Conservation (phyloP, 2,329 filamentous ascomycete species). For the Xenosphaeropsis pyriputrescens region DNA sequence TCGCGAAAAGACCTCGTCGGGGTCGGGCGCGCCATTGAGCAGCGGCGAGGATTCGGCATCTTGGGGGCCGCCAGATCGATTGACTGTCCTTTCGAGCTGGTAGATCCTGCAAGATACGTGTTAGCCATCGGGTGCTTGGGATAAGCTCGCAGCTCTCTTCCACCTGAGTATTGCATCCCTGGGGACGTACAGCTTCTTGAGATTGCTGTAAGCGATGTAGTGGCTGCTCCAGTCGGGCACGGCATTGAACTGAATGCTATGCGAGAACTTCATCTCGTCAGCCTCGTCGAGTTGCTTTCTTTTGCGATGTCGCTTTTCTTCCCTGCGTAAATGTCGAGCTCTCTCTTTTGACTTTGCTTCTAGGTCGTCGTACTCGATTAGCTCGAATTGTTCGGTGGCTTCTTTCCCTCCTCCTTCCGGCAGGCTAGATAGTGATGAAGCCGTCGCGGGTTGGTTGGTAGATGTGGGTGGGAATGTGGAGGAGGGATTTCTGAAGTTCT, state of each 20-base stretch:
- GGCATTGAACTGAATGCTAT: conserved; percentile 98
- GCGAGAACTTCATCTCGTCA: conserved; percentile 98
- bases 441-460: conserved; percentile 1
- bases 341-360: conserved; percentile 3
- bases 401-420: conserved; percentile 8
- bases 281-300: conserved; percentile 54
- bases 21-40: conserved; percentile 52
- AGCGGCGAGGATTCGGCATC: conserved; percentile 81
- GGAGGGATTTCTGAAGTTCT: conserved; percentile 1
- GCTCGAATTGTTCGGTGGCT: conserved; percentile 15
- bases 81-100: conserved; percentile 72
- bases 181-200: conserved; percentile 80
- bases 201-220: conserved; percentile 96
- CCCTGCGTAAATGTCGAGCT: conserved; percentile 2
- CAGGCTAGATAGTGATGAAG: conserved; percentile 2
- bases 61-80: conserved; percentile 40
- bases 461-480: not conserved
- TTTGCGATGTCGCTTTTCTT: conserved; percentile 42
- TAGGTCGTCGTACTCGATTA: conserved; percentile 13
- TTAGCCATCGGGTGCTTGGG: no score
- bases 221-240: conserved; percentile 99
- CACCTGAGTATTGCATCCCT: no score
- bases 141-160: no score
- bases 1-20: conserved; percentile 68
- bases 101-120: conserved; percentile 56